Percentiles rank a stretch among this genome's conserved stretches.
phyloP scores from a whole-genome alignment of 257 asterid genomes.

The Solanum habrochaites region DNA sequence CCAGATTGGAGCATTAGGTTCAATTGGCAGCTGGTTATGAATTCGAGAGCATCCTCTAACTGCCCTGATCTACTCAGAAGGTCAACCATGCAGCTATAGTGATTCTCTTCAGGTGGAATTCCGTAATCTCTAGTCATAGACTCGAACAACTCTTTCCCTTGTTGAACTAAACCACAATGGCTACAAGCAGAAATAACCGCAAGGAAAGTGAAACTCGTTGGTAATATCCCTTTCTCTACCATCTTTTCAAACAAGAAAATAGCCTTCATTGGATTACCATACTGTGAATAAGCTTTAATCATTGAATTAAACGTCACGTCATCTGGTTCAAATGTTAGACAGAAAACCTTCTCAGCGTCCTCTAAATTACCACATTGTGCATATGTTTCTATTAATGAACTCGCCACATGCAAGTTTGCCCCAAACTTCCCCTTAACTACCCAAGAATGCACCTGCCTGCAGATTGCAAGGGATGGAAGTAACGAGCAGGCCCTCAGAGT shows the following conservation, averaged over 20 bases:
- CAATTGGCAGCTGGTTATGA: conserved; percentile 6
- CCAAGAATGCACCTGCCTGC: conserved; percentile 15
- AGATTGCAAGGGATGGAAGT: neutral
- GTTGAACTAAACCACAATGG: conserved; percentile 16
- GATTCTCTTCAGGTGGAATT: conserved; percentile 10
- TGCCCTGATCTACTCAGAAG: conserved; percentile 15
- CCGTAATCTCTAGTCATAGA: conserved; percentile 2
- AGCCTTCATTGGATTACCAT: conserved; percentile 1
- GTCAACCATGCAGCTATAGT: conserved; percentile 22
- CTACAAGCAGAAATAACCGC: conserved; percentile 9
- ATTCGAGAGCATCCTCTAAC: conserved; percentile 4
- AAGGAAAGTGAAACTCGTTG: conserved; percentile 10
- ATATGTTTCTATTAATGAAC: conserved; percentile 15
- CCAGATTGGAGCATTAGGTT: conserved; percentile 7
- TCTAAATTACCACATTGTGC: conserved; percentile 7
- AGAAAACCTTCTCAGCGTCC: conserved; percentile 5
- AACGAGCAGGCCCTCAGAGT: conserved; percentile 3
- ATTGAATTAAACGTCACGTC: conserved; percentile 3
- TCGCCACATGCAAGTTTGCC: conserved; percentile 7
- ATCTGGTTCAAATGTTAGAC: neutral
- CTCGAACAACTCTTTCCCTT: conserved; percentile 6
- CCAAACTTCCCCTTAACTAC: conserved; percentile 2
- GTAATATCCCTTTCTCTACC: neutral
- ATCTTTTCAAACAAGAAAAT: conserved; percentile 1
- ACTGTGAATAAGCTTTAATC: conserved; percentile 12